Percentiles rank a stretch among this genome's conserved stretches.
Evolutionary conservation across 2,329 filamentous ascomycete genomes (phyloP).

Genomic region (Raffaelea albimanens): DNA sequence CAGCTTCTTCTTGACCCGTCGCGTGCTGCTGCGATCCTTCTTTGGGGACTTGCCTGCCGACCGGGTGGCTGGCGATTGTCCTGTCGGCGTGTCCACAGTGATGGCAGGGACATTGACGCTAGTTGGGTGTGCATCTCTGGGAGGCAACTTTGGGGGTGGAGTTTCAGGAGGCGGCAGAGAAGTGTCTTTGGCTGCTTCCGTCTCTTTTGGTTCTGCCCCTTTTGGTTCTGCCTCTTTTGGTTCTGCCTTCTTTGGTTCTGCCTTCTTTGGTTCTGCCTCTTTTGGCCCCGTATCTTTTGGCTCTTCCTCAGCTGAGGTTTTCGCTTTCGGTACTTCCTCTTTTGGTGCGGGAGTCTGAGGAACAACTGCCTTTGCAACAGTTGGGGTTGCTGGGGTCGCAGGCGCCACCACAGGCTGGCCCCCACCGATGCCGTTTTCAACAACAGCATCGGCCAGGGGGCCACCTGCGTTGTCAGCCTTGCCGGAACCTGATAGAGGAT

Average conservation of each 20-base stretch:
- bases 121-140: background rate
- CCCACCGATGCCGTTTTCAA: too few relatives aligned
- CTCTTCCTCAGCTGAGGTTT: too few relatives aligned
- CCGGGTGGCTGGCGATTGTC: slow-evolving; percentile 3
- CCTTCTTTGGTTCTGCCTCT: too few relatives aligned
- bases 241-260: too few relatives aligned
- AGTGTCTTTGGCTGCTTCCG: too few relatives aligned
- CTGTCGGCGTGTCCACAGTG: slow-evolving; percentile 2
- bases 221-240: too few relatives aligned
- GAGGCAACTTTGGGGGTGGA: slow-evolving; percentile 1
- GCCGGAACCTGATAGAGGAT: background rate
- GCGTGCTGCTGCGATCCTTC: slow-evolving; percentile 35
- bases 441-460: background rate
- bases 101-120: background rate
- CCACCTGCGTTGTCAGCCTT: background rate
- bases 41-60: slow-evolving; percentile 12
- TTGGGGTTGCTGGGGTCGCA: slow-evolving; percentile 1
- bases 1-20: slow-evolving; percentile 60
- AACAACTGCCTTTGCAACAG: background rate
- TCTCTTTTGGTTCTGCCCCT: too few relatives aligned
- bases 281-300: too few relatives aligned
- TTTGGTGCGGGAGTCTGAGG: background rate
- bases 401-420: background rate
- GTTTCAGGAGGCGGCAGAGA: slow-evolving; percentile 1
- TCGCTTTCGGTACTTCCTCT: too few relatives aligned